These are phyloP conservation scores for Coniella vitis DNA, from an alignment of 2,329 filamentous ascomycete genomes.

Conservation along the genomic window DNA sequence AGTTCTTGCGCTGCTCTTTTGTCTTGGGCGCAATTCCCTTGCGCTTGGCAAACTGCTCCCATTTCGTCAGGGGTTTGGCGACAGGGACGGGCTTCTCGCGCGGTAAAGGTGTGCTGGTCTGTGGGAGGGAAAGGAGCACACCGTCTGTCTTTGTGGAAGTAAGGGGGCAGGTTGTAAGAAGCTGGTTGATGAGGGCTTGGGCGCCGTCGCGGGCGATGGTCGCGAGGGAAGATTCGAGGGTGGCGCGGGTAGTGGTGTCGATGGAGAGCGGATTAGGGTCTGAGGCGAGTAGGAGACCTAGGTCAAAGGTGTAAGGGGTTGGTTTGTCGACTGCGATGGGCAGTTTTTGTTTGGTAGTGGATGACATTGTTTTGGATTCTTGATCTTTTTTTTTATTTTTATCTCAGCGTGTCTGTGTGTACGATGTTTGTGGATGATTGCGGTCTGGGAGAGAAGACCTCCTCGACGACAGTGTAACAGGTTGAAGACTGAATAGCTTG, in stretches of 20 bases:
- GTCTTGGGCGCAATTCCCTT: constrained; percentile 92
- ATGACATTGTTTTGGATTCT: constrained; percentile 9
- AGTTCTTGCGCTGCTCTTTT: constrained; percentile 64
- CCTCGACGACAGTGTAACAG: too few relatives aligned
- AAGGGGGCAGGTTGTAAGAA: constrained; percentile 81
- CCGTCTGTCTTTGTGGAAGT: constrained; percentile 55
- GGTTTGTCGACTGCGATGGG: constrained; percentile 69
- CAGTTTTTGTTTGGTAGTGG: constrained; percentile 35
- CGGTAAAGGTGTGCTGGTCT: constrained; percentile 63
- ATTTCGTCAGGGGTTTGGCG: constrained; percentile 78
- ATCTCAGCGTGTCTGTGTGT: too few relatives aligned
- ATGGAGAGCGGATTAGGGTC: constrained; percentile 77
- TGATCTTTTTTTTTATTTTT: background rate
- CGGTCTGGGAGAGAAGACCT: too few relatives aligned
- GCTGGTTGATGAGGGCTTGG: constrained; percentile 88
- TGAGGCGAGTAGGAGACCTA: constrained; percentile 77
- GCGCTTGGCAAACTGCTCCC: constrained; percentile 93
- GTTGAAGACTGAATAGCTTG: background rate
- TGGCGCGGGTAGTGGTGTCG: constrained; percentile 28
- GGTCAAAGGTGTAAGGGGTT: constrained; percentile 87
- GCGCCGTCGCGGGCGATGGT: constrained; percentile 79
- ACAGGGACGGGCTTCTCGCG: constrained; percentile 87
- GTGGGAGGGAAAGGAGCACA: constrained; percentile 73
- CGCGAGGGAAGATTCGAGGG: constrained; percentile 62
- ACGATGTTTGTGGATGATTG: too few relatives aligned